Base-by-base conservation (phyloP, 768 basidiomycete genomes). In the Kwoniella sp. region DNA sequence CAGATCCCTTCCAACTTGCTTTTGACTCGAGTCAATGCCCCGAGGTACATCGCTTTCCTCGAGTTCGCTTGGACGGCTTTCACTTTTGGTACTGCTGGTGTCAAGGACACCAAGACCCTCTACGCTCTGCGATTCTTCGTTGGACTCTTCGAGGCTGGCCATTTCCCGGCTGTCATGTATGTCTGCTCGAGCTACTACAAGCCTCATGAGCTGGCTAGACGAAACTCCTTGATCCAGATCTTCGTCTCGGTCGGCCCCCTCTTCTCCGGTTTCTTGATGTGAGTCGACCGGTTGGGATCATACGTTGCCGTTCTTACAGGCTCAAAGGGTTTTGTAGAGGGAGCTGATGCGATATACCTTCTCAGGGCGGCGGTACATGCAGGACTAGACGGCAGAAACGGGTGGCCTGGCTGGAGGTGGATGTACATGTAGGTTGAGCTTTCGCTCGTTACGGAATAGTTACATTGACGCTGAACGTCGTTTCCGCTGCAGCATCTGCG, bases 101-200 rank as follows among this genome's bases (percentile, higher is more conserved):
- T 73, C 34, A 73, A 68, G 41, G 69, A 53, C 34, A 57, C 41
- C 1, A 68, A 58, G 31, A 67, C 68, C 31, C 62, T 73, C 2
- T 73, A 73, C 47, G 72, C 67, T 22, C n/a, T 73, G 1, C 60
- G 72, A 9, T 73, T 73, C 63, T 73, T 73, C 38, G 65, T 69
- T 34, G 71, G 73, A 15, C 61, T 74, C 2, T 74, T 74, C 58
- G 73, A 74, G 52, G 68, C 71, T 31, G 73, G 73, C 3, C 71
- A 74, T 56, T 74, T 74, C 66, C 73, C 73, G 0, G 68, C 71
- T 3, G 66, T 67, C 48, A 74, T 71, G 70, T 74, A 74, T 51
- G 66, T 74, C 26, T 65, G 63, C 37, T 71, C 72, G 22, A 67
- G 62, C 47, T 74, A 72, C 47, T 74, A 74, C 66, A 69, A 71